phyloP scores from a whole-genome alignment of 176 grass and related monocot genomes.

The Elaeis guineensis region DNA sequence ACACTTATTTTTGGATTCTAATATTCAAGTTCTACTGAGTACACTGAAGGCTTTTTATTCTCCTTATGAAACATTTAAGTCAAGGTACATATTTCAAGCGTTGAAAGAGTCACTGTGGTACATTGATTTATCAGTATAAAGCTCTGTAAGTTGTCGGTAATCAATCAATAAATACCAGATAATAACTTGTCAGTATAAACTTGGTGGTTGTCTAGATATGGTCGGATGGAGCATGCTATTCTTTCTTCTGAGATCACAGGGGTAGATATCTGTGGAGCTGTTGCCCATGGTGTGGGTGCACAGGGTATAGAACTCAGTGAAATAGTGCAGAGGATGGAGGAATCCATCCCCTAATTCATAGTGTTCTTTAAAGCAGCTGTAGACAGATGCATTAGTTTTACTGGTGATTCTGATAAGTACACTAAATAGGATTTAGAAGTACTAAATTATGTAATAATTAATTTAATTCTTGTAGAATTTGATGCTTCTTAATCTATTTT shows the following conservation, averaged over 20 bases:
- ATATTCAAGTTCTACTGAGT: constrained; percentile 60
- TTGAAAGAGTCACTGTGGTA: too few relatives aligned
- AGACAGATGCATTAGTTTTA: constrained; percentile 92
- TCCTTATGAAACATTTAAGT: constrained; percentile 91
- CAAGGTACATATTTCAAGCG: constrained; percentile 35
- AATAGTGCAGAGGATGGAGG: constrained; percentile 94
- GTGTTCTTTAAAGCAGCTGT: constrained; percentile 86
- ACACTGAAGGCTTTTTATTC: constrained; percentile 92
- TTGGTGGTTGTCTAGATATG: constrained; percentile 50
- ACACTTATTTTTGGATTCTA: constrained; percentile 87
- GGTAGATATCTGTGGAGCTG: constrained; percentile 81
- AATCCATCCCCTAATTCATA: constrained; percentile 87
- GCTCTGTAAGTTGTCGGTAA: neutral
- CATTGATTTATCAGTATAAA: neutral
- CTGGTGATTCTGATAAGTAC: too few relatives aligned
- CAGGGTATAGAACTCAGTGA: constrained; percentile 99
- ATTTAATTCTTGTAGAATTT: too few relatives aligned
- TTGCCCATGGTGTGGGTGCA: constrained; percentile 74
- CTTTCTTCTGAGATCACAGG: constrained; percentile 74
- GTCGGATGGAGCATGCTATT: constrained; percentile 86
- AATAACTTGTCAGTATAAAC: neutral
- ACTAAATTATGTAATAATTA: too few relatives aligned
- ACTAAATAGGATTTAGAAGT: too few relatives aligned
- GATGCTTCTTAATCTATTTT: too few relatives aligned
- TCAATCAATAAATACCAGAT: neutral